Evolutionary conservation across 1,284 basidiomycete genomes (phyloP), one percentile per base, ranked within the genome.

Genomic region (Macrocystidia cucumis): DNA sequence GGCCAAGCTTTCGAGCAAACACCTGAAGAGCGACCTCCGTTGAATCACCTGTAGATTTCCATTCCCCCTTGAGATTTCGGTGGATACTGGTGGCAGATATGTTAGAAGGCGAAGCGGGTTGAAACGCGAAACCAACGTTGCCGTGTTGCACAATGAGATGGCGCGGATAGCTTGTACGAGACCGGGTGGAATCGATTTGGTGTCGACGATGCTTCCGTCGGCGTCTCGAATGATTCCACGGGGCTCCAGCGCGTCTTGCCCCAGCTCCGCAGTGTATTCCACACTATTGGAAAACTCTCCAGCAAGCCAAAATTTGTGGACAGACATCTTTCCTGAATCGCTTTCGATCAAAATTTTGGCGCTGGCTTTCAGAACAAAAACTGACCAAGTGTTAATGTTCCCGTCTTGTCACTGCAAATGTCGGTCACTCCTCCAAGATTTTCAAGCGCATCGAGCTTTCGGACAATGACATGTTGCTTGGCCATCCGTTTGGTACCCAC

Each of bases 11-110:
- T 44, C 72, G 67, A 0, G 74, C 73, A 36, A 75, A 74, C 5
- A 80, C 78, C 52, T 81, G 78, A 4, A 83, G 65, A 1, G 78
- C 77, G 22, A 73, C 65, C 48, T 78, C 73, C 11, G 82, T 85
- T 1, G 80, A 75, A 46, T 85, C 81, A 19, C 82, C 82, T 29
- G 74, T 74, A 0, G 77, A 74, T 25, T 72, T 68, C 80, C 80
- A 84, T 38, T 65, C 57, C 14, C 68, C 70, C 38, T 55, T 55
- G 29, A 56, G 40, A 34, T 59, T 60, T 36, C 58, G 53, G 20
- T 47, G 52, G 27, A 60, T 55, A 11, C 57, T 62, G 11, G 5
- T 25, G 12, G 11, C 14, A 29, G 18, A 23, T 38, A 9, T 39
- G 30, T 1, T 7, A 9, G 8, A 22, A 6, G 9, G 16, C 8